Conservation (phyloP, 305 asterid species). For the Fraxinus sp. region DNA sequence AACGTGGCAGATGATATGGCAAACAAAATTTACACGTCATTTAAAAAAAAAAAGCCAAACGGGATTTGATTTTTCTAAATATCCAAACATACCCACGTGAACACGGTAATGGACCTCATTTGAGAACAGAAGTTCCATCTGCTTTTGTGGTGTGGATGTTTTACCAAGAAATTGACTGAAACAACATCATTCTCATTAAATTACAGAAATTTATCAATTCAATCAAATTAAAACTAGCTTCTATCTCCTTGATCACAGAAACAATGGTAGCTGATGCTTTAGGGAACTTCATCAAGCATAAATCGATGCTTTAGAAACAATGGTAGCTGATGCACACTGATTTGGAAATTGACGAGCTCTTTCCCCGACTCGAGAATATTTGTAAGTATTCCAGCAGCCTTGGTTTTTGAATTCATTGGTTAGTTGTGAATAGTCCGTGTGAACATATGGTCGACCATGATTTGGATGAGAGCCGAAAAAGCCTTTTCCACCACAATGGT, state of each 20-base stretch:
- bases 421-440: too few species aligned
- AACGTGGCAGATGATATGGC: too few species aligned
- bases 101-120: background rate
- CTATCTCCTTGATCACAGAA: constrained; percentile 68
- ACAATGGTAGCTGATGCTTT: constrained; percentile 52
- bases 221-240: constrained; percentile 56
- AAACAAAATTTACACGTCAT: too few species aligned
- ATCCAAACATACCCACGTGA: too few species aligned
- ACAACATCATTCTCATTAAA: constrained; percentile 52
- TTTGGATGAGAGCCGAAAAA: too few species aligned
- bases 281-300: constrained; percentile 54
- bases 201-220: constrained; percentile 50
- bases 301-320: background rate
- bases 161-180: constrained; percentile 62
- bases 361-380: too few species aligned
- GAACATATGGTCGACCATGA: too few species aligned
- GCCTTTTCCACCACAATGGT: too few species aligned
- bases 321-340: background rate
- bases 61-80: too few species aligned
- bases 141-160: constrained; percentile 57
- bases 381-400: too few species aligned
- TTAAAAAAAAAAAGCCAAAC: too few species aligned
- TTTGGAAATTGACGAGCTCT: background rate
- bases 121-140: background rate
- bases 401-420: too few species aligned